Evolutionary conservation across 1,284 basidiomycete species (phyloP).

Genomic region (Vanrija pseudolonga): DNA sequence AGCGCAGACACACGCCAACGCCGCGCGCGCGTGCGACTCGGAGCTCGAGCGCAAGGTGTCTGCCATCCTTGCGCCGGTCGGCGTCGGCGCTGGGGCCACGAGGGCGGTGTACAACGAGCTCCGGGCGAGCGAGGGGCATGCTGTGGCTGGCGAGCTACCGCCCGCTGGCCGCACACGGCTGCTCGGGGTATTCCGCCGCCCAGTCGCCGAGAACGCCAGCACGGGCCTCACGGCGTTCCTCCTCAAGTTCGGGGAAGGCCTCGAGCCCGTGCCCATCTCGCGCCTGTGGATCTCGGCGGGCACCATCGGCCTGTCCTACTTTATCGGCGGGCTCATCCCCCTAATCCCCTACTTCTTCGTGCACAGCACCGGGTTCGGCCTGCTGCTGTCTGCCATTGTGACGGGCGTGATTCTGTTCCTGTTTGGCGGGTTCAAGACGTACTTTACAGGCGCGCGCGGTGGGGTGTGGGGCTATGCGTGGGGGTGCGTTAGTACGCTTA

Average conservation of each 20-base stretch:
- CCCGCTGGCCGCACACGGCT: slow-evolving; percentile 1
- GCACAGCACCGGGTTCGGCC: slow-evolving; percentile 49
- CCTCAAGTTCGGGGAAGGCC: slow-evolving; percentile 84
- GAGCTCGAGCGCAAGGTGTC: slow-evolving; percentile 95
- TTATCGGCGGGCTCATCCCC: slow-evolving; percentile 75
- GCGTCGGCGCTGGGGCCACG: slow-evolving; percentile 77
- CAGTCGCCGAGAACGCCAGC: slow-evolving; percentile 28
- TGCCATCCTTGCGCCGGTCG: slow-evolving; percentile 80
- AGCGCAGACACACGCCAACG: slow-evolving; percentile 70
- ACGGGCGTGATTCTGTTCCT: slow-evolving; percentile 80
- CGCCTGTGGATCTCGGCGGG: slow-evolving; percentile 75
- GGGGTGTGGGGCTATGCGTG: slow-evolving; percentile 62
- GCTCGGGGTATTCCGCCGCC: slow-evolving; percentile 10
- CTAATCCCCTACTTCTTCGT: slow-evolving; percentile 89
- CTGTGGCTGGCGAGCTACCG: slow-evolving; percentile 27
- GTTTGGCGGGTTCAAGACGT: slow-evolving; percentile 86
- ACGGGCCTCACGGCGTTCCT: slow-evolving; percentile 81
- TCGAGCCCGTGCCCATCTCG: slow-evolving; percentile 77
- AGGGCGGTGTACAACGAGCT: slow-evolving; percentile 72
- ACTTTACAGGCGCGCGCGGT: slow-evolving; percentile 71
- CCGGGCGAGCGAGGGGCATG: slow-evolving; percentile 59
- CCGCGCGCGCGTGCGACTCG: slow-evolving; percentile 77
- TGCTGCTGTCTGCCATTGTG: slow-evolving; percentile 53
- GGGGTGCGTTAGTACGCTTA: slow-evolving; percentile 83
- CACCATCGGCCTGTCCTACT: slow-evolving; percentile 83